Conservation (phyloP, 73 alveolate genomes). For the Uronychia binucleata region DNA sequence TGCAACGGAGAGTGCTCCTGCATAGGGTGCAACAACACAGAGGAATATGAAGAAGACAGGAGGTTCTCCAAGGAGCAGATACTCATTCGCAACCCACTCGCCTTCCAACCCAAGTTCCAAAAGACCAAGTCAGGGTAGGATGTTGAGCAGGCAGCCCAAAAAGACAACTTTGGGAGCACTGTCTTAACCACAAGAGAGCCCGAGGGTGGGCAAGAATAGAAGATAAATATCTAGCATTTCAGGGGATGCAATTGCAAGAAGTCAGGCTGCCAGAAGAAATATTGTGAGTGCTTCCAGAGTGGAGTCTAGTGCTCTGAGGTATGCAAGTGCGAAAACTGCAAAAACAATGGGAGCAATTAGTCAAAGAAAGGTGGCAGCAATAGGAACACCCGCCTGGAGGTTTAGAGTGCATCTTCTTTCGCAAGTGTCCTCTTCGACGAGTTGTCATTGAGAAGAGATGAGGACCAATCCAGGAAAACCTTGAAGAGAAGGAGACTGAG, state of each 20-base stretch:
- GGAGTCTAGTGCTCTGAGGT: conserved; percentile 86
- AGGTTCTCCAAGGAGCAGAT: conserved; percentile 64
- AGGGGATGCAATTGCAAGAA: conserved; percentile 96
- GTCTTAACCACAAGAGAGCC: no score
- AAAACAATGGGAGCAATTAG: conserved; percentile 49
- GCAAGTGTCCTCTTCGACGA: no score
- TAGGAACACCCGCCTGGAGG: neutral
- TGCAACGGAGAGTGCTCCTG: conserved; percentile 84
- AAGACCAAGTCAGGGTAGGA: neutral
- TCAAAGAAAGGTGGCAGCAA: neutral
- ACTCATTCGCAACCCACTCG: conserved; percentile 73
- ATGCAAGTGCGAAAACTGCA: conserved; percentile 95
- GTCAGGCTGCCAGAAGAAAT: conserved; percentile 94
- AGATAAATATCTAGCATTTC: conserved; percentile 48
- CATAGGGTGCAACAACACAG: conserved; percentile 71
- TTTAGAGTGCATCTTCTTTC: no score
- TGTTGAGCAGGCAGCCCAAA: no score
- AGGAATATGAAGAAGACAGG: conserved; percentile 67
- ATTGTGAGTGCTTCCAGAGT: conserved; percentile 95
- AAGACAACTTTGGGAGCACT: no score
- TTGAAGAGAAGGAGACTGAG: neutral
- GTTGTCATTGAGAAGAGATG: neutral
- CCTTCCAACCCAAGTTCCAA: conserved; percentile 67
- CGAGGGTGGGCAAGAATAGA: neutral
- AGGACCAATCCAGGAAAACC: neutral